Base-by-base conservation (phyloP, 768 basidiomycete species). In the Mycena belliarum region DNA sequence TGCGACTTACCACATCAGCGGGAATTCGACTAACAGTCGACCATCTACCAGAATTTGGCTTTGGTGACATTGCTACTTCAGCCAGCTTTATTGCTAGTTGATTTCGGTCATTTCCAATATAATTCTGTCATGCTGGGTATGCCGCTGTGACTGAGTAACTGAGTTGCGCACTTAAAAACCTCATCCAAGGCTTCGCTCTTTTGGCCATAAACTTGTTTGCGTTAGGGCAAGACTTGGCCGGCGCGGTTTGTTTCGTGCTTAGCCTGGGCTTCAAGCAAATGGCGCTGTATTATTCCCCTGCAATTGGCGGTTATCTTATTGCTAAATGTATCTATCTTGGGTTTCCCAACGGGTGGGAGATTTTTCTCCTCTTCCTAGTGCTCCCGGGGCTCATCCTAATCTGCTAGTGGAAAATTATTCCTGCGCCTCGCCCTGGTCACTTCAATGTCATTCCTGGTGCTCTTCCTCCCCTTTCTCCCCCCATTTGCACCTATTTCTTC, bases 101-200 rank as follows among this genome's bases (percentile, higher is more conserved):
- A 97, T 72, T 90, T 88, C 68, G 94, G 96, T 0, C 95, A 98
- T 69, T 96, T 96, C 66, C 95, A 98, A 73, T 97, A 94, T 70
- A 98, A 97, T 68, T 89, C 90, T 2, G 83, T 95, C 62, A 95
- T 96, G 91, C 85, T 98, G 46, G 95, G 90, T 83, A 66, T 64
- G 75, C 75, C 62, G 21, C 60, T 68, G 0, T 50, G 57, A 21
- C 25, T 38, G 50, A n/a, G 14, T 16, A 12, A 28, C 2, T 38
- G 37, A 11, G 52, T 44, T 53, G 23, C 46, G 48, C 64, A n/a
- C n/a, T n/a, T 50, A 29, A 60, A 28, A 37, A 20, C 24, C 10
- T 37, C 28, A 15, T n/a, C 11, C 55, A 91, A 35, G 89, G 91
- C 3, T 76, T 93, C 29, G 85, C 88, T 0, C 67, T 93, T 25